These are phyloP conservation scores for Fusarium euwallaceae DNA, from an alignment of 2,329 filamentous ascomycete species.

Conservation along the genomic window DNA sequence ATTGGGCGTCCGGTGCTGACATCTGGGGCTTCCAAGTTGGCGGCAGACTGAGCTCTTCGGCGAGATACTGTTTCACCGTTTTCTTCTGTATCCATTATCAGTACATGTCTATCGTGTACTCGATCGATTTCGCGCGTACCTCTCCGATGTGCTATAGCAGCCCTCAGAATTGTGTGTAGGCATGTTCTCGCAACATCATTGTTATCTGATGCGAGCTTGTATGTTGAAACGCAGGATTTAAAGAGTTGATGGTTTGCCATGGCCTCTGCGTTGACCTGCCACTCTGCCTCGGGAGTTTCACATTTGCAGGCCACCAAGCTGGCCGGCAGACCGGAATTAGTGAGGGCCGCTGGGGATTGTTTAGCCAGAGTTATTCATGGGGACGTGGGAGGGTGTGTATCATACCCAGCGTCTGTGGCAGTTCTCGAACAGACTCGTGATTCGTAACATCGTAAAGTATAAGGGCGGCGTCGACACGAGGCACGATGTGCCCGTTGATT, in stretches of 20 bases:
- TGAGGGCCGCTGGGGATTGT: constrained; percentile 72
- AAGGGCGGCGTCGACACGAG: constrained; percentile 84
- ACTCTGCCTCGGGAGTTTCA: constrained; percentile 78
- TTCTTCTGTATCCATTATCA: constrained; percentile 50
- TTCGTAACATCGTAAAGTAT: constrained; percentile 91
- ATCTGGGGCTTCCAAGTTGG: constrained; percentile 71
- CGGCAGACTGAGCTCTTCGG: constrained; percentile 71
- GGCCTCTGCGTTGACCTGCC: constrained; percentile 77
- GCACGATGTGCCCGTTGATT: constrained; percentile 77
- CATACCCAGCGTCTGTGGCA: constrained; percentile 82
- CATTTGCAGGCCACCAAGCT: constrained; percentile 92
- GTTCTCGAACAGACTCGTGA: constrained; percentile 77
- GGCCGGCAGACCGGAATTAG: constrained; percentile 79
- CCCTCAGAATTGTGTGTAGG: constrained; percentile 80
- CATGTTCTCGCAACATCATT: constrained; percentile 81
- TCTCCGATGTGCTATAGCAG: constrained; percentile 75
- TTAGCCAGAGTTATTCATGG: constrained; percentile 17
- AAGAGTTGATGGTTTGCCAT: constrained; percentile 74
- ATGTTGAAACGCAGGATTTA: constrained; percentile 77
- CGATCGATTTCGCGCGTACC: constrained; percentile 61
- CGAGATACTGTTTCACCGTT: constrained; percentile 60
- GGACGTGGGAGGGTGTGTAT: not conserved
- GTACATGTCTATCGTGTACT: not conserved
- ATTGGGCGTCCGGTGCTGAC: constrained; percentile 63
- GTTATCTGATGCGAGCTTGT: constrained; percentile 78